A percentile compares a stretch with the other conserved stretches of the same genome.
Evolutionary conservation across 257 asterid genomes (phyloP).

Genomic region (Solanum lycopersicoides): DNA sequence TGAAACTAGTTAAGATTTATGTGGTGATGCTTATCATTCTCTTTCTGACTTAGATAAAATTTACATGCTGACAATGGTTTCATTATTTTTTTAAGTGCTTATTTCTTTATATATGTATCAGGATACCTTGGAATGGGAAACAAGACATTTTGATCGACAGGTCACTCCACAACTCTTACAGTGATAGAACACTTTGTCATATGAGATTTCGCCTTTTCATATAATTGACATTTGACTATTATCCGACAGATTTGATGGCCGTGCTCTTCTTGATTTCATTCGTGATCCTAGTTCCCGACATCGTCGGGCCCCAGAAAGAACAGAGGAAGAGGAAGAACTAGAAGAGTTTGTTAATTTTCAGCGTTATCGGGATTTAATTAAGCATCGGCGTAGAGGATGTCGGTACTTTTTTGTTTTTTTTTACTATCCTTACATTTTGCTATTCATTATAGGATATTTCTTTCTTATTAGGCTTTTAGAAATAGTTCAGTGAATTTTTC

Average conservation of each 20-base stretch:
- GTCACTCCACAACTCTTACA: constrained; percentile 10
- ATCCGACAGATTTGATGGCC: constrained; percentile 85
- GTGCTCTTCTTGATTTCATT: constrained; percentile 95
- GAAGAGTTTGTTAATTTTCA: constrained; percentile 99
- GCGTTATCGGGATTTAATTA: constrained; percentile 99
- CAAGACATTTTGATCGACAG: constrained; percentile 88
- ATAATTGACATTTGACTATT: background rate
- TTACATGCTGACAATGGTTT: background rate
- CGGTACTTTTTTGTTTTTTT: constrained; percentile 85
- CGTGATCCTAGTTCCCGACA: constrained; percentile 65
- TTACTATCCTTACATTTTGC: constrained; percentile 11
- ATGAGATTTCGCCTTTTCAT: background rate
- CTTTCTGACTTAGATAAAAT: background rate
- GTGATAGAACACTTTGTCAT: background rate
- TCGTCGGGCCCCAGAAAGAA: constrained; percentile 50
- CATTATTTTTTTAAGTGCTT: background rate
- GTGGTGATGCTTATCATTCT: background rate
- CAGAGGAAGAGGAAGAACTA: constrained; percentile 96
- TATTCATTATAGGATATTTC: background rate
- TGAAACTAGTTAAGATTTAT: background rate
- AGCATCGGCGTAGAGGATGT: constrained; percentile 99
- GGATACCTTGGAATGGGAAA: constrained; percentile 99
- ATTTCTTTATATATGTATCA: constrained; percentile 13
- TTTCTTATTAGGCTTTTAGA: background rate
- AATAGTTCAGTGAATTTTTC: background rate